Evolutionary conservation across 805 yeast genomes (phyloP), one percentile per base, ranked within the genome.

Genomic region (Candida succiphila): DNA sequence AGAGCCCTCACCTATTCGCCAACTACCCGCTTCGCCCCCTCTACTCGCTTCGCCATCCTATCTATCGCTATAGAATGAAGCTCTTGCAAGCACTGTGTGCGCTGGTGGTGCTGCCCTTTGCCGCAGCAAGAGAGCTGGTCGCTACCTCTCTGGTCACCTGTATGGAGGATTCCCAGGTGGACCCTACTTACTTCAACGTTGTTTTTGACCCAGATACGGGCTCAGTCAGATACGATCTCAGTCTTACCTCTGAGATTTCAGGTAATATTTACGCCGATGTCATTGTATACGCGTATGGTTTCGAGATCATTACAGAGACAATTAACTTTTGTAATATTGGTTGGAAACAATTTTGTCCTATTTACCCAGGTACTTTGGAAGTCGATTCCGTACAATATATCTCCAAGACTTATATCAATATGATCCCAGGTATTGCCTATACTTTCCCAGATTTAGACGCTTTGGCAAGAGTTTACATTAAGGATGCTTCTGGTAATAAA

Each of bases 321-420:
- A 54, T 87, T 32, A 71, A 85, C 49, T 60, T 85, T 38, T 88
- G 96, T 61, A 37, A 41, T 21, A 56, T 72, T 33, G 72, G 72
- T 22, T 78, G 94, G 81, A 81, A 80, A 50, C 94, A 88, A 60
- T 83, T 88, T 52, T 88, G 96, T 58, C 96, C 96, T 1, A 54
- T 88, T 23, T 76, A 66, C 45, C 88, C 96, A 0, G 96, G 96
- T 22, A 59, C 73, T 26, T 71, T 88, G 49, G 84, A 82, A 46
- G 69, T 88, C 33, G 79, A 81, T 42, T 75, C 92, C 17, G 60
- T 79, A 37, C 71, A 75, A 53, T 74, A 82, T 41, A 65, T 78
- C 27, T 56, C 74, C 15, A 45, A 58, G 9, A 44, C 49, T 15
- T 74, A 77, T 42, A 72, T 68, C 19, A 52, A 61, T 24, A 55